Base-by-base conservation (phyloP, 2,329 filamentous ascomycete genomes). In the Calonectria fujianensis region DNA sequence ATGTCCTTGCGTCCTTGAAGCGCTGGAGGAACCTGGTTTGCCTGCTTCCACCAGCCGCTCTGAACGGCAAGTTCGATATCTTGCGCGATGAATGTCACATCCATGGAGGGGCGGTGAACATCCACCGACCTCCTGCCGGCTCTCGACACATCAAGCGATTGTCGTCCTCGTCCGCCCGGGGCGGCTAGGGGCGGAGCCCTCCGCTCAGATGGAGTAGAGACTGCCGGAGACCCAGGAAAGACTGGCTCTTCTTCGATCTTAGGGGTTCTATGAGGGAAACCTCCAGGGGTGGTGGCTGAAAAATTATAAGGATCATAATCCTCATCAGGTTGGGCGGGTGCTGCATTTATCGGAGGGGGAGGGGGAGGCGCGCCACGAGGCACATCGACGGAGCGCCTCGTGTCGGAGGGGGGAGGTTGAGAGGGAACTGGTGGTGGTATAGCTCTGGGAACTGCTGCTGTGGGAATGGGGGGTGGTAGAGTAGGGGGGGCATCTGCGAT, bases 41-140 rank as follows among this genome's bases (percentile, higher is more conserved):
- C 89, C 81, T 96, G 93, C 48, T 94, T 92, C 96, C 96, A 99
- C 97, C 97, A 99, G 66, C 93, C 91, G 24, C 92, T 94, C 65
- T 90, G 89, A 57, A 91, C 88, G 16, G 91, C 93, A 48, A 98
- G 88, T 81, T 98, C 96, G 71, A 98, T 86, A 74, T 98, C 96
- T 71, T 93, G 93, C 51, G 97, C 97, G 76, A 98, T 96, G 82
- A 93, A 97, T 1, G 95, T 95, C 57, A 93, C 92, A 77, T 96
- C 95, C 83, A 93, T 90, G 8, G 93, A 94, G 27, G 95, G 93
- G 61, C 96, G 92, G 50, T 90, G 85, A 71, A 94, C 88, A 78
- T 99, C 97, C 85, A 94, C 91, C 4, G 96, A 98, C 50, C 90
- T 85, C 59, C 90, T 86, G 18, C 77, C 84, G 80, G 80, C 85